Base-by-base conservation (phyloP, 2,329 filamentous ascomycete species). In the Pestalotiopsis sp. region DNA sequence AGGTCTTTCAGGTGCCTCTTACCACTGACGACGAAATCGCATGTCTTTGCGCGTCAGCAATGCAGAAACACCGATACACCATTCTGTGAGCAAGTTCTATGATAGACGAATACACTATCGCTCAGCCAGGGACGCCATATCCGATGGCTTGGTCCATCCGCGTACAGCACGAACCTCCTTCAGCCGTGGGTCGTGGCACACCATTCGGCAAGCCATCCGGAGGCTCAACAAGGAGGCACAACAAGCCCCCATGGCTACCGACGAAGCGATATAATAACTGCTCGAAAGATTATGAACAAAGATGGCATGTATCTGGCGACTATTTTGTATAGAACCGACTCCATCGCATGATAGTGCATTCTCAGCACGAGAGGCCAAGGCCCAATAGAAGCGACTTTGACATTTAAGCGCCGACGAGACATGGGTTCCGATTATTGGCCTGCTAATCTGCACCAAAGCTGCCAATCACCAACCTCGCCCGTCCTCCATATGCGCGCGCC, bases 391-490 rank as follows among this genome's bases (percentile, higher is more conserved):
- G 66, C 66, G 70, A 31, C 66, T 68, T 74, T 69, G 70, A 69
- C 70, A 72, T 70, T 69, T 78, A 78, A 77, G 77, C 77, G 77
- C 77, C 72, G 69, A 67, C 70, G 71, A 72, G 71, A 69, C 69
- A 70, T 41, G 45, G 73, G 69, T 67, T 66, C 63, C 68, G 17
- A 64, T 69, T 60, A 78, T 77, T 77, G 75, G 76, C 70, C 70
- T 68, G 71, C 67, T 64, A 66, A 70, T 68, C 69, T 76, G 73
- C 72, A 75, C 68, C 45, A 60, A 63, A 25, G 9, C 65, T 68
- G 60, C 74, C 76, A 76, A 77, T 75, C 73, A 75, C 59, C 66
- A 23, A 56, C 67, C 64, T 62, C 57, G 45, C 57, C 66, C 61
- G 4, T 66, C 66, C 72, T 67, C 72, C 75, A 71, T 71, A 70